phyloP scores from a whole-genome alignment of 73 alveolate genomes.

The Uronychia setigera region DNA sequence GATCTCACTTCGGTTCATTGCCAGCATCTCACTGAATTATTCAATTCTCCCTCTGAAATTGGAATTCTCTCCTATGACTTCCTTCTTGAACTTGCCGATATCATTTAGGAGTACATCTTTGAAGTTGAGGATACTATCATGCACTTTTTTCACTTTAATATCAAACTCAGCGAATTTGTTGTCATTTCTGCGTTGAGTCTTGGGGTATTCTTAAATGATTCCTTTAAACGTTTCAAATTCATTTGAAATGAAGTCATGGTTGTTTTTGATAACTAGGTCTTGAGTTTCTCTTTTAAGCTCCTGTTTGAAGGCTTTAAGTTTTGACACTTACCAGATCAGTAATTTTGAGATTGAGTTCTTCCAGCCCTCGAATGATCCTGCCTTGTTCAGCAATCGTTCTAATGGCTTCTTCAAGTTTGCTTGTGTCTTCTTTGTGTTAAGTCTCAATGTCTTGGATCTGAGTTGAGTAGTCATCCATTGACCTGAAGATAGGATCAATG shows the following conservation, averaged over 20 bases:
- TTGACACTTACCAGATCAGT: background rate
- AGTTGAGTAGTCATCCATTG: too few species aligned
- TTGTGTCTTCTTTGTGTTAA: too few species aligned
- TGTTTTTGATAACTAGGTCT: background rate
- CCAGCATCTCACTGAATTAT: background rate
- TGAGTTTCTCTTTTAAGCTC: background rate
- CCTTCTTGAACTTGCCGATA: background rate
- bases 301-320: background rate
- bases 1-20: background rate
- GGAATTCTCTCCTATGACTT: background rate
- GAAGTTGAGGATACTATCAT: background rate
- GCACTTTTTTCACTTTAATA: too few species aligned
- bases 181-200: background rate
- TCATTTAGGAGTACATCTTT: background rate
- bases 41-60: background rate
- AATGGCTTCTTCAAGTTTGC: too few species aligned
- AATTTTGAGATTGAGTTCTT: background rate
- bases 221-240: background rate
- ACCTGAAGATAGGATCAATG: too few species aligned
- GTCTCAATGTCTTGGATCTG: too few species aligned
- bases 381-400: too few species aligned
- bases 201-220: background rate
- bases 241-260: background rate
- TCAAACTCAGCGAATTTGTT: background rate
- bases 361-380: background rate